Base-by-base conservation (phyloP, 1,139 yeast genomes). In the Sugiyamaella neomexicana region DNA sequence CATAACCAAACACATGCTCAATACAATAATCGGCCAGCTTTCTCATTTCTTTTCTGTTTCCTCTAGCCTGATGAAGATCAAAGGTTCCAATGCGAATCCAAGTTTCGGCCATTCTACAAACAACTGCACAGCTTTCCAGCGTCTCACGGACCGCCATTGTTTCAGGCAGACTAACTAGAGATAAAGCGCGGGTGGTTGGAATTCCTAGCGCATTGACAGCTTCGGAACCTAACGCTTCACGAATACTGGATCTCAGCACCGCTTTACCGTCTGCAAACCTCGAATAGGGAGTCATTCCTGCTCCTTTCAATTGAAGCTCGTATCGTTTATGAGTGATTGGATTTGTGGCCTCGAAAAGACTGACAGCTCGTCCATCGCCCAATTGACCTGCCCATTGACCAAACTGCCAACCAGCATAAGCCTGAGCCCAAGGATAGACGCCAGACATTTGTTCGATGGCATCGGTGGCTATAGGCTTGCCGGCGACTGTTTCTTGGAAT, bases 201-300 rank as follows among this genome's bases (percentile, higher is more conserved):
- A 93, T 83, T 0, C 95, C 95, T 36, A 93, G 78, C 1, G 91
- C 87, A 67, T 86, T 71, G 54, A 91, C 75, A 46, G 88, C 84
- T 66, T 93, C 99, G 2, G 95, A 86, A 1, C 88, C 87, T 53
- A 91, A 76, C 57, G 88, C 91, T 68, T 93, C 99, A 45, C 98
- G 76, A 40, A 93, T 83, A 38, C 95, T 84, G 1, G 97, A 89
- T 58, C 97, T 72, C 23, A 93, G 67, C 1, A 90, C 96, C 0
- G 98, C 98, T 65, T 89, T 90, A 1, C 99, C 99, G 70, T 93
- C 99, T 0, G 97, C 98, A 76, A 91, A 91, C 55, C 99, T 77
- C 0, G 96, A 87, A 68, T 78, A 93, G 0, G 98, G 97, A 0
- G 98, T 91, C 65, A 81, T 74, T 0, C 99, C 99, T 0, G 95